These are phyloP conservation scores for Symbiodinium pilosum DNA, from an alignment of 73 alveolate species.

Conservation along the genomic window DNA sequence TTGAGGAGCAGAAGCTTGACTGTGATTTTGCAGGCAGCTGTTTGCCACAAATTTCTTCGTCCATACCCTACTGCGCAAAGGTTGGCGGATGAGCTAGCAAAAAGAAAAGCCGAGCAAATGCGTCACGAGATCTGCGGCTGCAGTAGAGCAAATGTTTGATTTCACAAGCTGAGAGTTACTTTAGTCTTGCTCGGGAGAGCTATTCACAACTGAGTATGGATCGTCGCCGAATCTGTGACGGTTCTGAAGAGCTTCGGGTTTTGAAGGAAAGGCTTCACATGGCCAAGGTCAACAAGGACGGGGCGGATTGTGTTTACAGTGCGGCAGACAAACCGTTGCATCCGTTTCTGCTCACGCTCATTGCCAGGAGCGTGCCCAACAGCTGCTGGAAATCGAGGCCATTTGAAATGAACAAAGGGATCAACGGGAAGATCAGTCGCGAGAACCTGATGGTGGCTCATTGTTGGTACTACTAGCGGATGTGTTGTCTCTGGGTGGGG, in stretches of 20 bases:
- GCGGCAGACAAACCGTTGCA: not conserved
- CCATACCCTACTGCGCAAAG: not conserved
- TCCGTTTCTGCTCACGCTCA: not conserved
- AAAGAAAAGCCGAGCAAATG: conserved; percentile 51
- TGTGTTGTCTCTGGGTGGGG: too few species aligned
- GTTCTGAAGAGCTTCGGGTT: conserved; percentile 49
- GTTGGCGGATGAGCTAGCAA: conserved; percentile 72
- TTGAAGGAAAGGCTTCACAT: conserved; percentile 70
- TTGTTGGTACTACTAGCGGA: too few species aligned
- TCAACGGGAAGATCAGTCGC: too few species aligned
- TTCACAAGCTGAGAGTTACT: too few species aligned
- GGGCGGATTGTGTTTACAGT: not conserved
- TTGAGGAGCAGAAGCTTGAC: conserved; percentile 67
- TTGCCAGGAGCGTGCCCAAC: conserved; percentile 81
- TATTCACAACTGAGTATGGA: conserved; percentile 61
- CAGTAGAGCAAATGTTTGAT: not conserved
- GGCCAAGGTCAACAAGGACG: conserved; percentile 78
- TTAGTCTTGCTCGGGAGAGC: too few species aligned
- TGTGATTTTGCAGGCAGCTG: not conserved
- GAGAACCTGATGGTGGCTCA: too few species aligned
- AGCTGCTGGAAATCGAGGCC: conserved; percentile 59
- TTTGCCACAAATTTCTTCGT: too few species aligned
- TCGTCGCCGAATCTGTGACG: conserved; percentile 76
- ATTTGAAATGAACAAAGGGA: not conserved
- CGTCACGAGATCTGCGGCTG: conserved; percentile 29